Base-by-base conservation (phyloP, 169 alveolate species). In the Eimeria nieschulzi region DNA sequence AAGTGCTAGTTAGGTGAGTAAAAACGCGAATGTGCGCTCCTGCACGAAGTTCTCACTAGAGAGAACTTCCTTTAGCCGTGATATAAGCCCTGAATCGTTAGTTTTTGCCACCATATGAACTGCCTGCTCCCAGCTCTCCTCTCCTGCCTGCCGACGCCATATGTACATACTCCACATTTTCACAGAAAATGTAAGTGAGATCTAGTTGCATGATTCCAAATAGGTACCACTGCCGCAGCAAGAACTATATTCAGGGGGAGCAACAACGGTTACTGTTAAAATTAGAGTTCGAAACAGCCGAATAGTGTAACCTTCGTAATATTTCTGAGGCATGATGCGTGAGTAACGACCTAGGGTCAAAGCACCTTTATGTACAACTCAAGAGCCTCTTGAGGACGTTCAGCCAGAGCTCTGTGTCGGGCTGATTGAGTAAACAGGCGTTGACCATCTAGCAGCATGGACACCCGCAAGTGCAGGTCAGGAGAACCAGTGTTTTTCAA, bases 291-390 rank as follows among this genome's bases (percentile, higher is more conserved):
- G 46, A 33, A 33, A 0, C 46, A 33, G 46, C 46, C 46, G 46
- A 33, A 33, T 33, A 3, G 46, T 33, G 46, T 33, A 33, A 3
- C 46, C 0, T 3, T 3, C 0, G 46, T 1, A 33, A 33, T 33
- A 33, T 33, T 33, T 33, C 46, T 33, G 46, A 33, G 46, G 46
- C 46, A 33, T 19, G 68, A 19, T 59, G 68, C 23, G 68, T 59
- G 68, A 59, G 23, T 59, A 19, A 59, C 15, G 23, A 59, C 68
- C 15, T 59, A 19, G 23, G 68, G 23, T 59, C 0, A 72, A 25
- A 23, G 59, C 59, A 39, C 82, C 82, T 72, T 53, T 25, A 72
- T 72, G 59, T 72, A 72, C 59, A 72, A 39, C 54, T 72, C 82
- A 72, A 72, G 82, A 10, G 82, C 82, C 21, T 72, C 82, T 23